A percentile compares a stretch with the other conserved stretches of the same genome.
phyloP scores from a whole-genome alignment of 805 yeast species.

The Ogataea ganodermae region DNA sequence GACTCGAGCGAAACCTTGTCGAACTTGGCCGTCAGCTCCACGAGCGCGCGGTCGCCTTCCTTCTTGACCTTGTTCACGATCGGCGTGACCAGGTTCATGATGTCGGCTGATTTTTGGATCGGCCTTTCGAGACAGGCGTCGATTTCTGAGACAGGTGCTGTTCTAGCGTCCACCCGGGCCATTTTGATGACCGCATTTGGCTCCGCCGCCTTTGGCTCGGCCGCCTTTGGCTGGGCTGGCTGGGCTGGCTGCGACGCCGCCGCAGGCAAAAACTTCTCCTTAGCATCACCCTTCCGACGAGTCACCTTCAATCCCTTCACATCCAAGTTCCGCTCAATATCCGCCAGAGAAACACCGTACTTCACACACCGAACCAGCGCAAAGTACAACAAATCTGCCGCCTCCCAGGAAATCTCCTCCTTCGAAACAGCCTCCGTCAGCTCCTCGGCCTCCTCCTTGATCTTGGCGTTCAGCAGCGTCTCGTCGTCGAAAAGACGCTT shows the following conservation, averaged over 20 bases:
- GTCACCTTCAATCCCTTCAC: slow-evolving; percentile 83
- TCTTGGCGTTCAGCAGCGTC: slow-evolving; percentile 75
- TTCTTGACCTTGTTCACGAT: slow-evolving; percentile 75
- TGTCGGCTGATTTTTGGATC: slow-evolving; percentile 90
- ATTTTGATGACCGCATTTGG: slow-evolving; percentile 50
- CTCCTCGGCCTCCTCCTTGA: slow-evolving; percentile 96
- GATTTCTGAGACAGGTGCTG: slow-evolving; percentile 47
- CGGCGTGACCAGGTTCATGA: slow-evolving; percentile 90
- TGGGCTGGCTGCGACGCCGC: slow-evolving; percentile 6
- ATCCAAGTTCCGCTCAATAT: slow-evolving; percentile 83
- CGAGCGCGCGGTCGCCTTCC: slow-evolving; percentile 82
- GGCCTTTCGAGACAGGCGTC: slow-evolving; percentile 80
- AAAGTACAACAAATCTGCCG: slow-evolving; percentile 80
- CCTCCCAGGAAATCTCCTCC: slow-evolving; percentile 88
- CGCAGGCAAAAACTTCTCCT: slow-evolving; percentile 63
- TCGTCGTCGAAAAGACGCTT: slow-evolving; percentile 82
- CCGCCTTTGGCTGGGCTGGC: slow-evolving; percentile 9
- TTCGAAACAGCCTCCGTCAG: slow-evolving; percentile 75
- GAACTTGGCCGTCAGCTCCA: slow-evolving; percentile 89
- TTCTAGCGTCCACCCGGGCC: slow-evolving; percentile 47
- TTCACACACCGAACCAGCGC: slow-evolving; percentile 57
- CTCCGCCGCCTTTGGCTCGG: slow-evolving; percentile 32
- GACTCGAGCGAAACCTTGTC: slow-evolving; percentile 74
- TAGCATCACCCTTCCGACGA: slow-evolving; percentile 95
- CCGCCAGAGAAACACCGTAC: slow-evolving; percentile 76